Evolutionary conservation across 2,329 filamentous ascomycete genomes (phyloP).

Genomic region (Trichoderma gracile): DNA sequence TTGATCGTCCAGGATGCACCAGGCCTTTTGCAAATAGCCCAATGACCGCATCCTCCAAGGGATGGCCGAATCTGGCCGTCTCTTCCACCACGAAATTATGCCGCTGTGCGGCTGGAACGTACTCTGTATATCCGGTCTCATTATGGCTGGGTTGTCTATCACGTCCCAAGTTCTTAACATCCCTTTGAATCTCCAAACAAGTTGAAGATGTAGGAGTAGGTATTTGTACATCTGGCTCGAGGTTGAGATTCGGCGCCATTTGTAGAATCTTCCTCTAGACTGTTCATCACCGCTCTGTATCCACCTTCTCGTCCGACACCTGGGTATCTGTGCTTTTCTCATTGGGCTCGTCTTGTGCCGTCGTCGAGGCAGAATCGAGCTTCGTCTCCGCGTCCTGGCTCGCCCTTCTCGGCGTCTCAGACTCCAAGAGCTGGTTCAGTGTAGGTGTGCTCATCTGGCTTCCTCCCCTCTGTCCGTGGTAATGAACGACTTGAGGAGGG

Average conservation of each 20-base stretch:
- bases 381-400: conserved; percentile 51
- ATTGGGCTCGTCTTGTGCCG: conserved; percentile 40
- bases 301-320: conserved; percentile 28
- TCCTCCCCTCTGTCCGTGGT: conserved; percentile 66
- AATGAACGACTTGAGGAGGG: conserved; percentile 66
- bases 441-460: conserved; percentile 68
- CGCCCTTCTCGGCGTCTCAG: conserved; percentile 47
- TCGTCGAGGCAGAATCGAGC: conserved; percentile 40
- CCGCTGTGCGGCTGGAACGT: background rate
- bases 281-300: conserved; percentile 35
- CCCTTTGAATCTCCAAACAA: conserved; percentile 23
- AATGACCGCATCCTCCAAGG: background rate
- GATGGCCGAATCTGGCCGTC: conserved; percentile 16
- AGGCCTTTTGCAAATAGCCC: background rate
- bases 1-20: conserved; percentile 1
- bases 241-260: background rate
- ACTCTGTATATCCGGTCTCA: background rate
- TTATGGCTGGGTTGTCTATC: background rate
- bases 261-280: background rate
- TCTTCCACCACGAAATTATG: background rate
- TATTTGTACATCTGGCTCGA: background rate
- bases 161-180: background rate
- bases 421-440: conserved; percentile 53
- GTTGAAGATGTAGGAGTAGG: background rate
- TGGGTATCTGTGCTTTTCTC: conserved; percentile 28